Base-by-base conservation (phyloP, 1,284 basidiomycete species). In the Malassezia pachydermatis region DNA sequence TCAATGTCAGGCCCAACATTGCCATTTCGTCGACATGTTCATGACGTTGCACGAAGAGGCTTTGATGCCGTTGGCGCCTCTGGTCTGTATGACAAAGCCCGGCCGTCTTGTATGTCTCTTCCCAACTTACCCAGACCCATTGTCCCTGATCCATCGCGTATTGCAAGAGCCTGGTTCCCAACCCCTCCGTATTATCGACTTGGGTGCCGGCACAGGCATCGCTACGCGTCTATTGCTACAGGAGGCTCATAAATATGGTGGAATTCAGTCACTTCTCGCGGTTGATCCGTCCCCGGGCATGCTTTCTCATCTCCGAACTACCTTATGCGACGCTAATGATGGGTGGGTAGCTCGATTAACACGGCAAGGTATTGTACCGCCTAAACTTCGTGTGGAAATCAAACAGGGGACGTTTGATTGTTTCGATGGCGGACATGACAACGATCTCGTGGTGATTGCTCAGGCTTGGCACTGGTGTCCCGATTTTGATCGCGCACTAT, bases 401-500 rank as follows among this genome's bases (percentile, higher is more conserved):
- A 48, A 54, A n/a, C 61, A 65, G 13, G 65, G 63, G 13, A 50
- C 57, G 1, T 67, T 67, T 34, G 61, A 67, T 37, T 37, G 44
- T 8, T 62, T 62, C 45, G 48, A 59, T 2, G 63, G 56, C 0
- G 58, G 56, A 4, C 13, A 34, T 4, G 47, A 22, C 4, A 60
- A 55, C 17, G 65, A 67, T 25, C 48, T 57, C n/a, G 63, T 65
- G 8, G 53, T 67, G 1, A 59, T 64, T 5, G 65, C 65, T 0
- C 62, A 66, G 42, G 66, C 66, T 2, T 69, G 58, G 57, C 66
- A 69, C 45, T 69, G 66, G 66, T 63, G 60, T 34, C 51, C 54
- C n/a, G 53, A 67, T 41, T 62, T 51, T 36, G 52, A 64, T 27
- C 30, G 29, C 6, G 58, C 62, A 5, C 40, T 69, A 5, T 16